These are phyloP conservation scores for Meira miltonrushii DNA, from an alignment of 1,284 basidiomycete genomes.

Conservation along the genomic window DNA sequence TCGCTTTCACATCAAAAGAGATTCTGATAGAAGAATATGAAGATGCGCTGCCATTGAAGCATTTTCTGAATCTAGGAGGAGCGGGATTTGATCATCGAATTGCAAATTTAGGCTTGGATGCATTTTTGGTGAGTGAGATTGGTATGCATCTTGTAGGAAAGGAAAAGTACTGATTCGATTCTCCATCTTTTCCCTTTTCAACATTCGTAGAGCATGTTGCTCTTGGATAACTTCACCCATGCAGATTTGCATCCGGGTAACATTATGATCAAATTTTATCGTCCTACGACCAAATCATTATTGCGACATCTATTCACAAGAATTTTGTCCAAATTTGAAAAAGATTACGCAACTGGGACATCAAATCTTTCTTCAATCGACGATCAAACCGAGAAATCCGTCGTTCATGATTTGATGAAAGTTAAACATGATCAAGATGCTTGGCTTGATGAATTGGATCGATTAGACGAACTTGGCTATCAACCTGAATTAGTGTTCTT, in stretches of 20 bases:
- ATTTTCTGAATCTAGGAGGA: slow-evolving; percentile 80
- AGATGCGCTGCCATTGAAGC: slow-evolving; percentile 84
- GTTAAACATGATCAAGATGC: slow-evolving; percentile 59
- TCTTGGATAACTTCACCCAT: slow-evolving; percentile 97
- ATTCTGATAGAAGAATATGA: slow-evolving; percentile 88
- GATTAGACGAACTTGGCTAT: slow-evolving; percentile 69
- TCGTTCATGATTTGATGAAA: slow-evolving; percentile 66
- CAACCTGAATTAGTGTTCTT: slow-evolving; percentile 92
- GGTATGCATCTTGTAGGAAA: slow-evolving; percentile 58
- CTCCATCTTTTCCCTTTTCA: slow-evolving; percentile 3
- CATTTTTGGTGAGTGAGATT: slow-evolving; percentile 62
- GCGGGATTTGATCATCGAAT: slow-evolving; percentile 76
- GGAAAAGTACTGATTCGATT: slow-evolving; percentile 17
- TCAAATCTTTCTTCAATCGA: slow-evolving; percentile 58
- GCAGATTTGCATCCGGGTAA: slow-evolving; percentile 81
- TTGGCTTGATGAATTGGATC: slow-evolving; percentile 70
- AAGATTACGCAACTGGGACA: slow-evolving; percentile 39
- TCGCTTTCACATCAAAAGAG: slow-evolving; percentile 70
- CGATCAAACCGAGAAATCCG: slow-evolving; percentile 53
- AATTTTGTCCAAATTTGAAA: slow-evolving; percentile 45
- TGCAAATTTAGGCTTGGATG: slow-evolving; percentile 87
- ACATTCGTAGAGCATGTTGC: slow-evolving; percentile 76
- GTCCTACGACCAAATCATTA: slow-evolving; percentile 58
- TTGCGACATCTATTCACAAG: slow-evolving; percentile 36
- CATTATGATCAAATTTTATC: slow-evolving; percentile 94